Evolutionary conservation across 2,329 filamentous ascomycete genomes (phyloP).

Genomic region (Metarhizium rileyi): DNA sequence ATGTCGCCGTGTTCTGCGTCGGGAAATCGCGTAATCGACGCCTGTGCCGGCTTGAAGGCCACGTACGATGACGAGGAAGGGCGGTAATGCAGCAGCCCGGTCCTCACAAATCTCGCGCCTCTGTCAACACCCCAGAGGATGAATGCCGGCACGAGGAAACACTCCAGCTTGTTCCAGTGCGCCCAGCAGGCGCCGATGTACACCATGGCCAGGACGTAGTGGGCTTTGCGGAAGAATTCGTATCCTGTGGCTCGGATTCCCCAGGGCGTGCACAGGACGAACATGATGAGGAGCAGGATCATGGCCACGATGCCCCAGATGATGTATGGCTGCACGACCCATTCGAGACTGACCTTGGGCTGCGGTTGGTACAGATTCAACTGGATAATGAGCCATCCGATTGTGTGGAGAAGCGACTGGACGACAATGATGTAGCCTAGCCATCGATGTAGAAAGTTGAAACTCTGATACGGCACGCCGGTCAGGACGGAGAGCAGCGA

Average conservation of each 20-base stretch:
- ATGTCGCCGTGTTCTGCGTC: constrained; percentile 50
- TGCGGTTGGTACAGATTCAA: constrained; percentile 61
- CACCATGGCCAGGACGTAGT: constrained; percentile 63
- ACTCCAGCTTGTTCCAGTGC: constrained; percentile 60
- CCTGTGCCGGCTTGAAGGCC: constrained; percentile 45
- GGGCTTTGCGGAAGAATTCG: constrained; percentile 66
- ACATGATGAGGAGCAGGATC: constrained; percentile 50
- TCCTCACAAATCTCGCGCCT: constrained; percentile 45
- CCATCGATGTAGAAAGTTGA: constrained; percentile 73
- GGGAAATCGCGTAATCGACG: constrained; percentile 36
- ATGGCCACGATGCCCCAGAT: constrained; percentile 66
- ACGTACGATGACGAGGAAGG: constrained; percentile 29
- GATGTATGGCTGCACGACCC: constrained; percentile 57
- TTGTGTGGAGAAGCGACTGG: constrained; percentile 59
- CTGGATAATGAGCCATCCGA: constrained; percentile 62
- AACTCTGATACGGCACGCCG: constrained; percentile 65
- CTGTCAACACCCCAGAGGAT: constrained; percentile 58
- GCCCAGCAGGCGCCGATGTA: constrained; percentile 70
- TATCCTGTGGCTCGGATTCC: constrained; percentile 61
- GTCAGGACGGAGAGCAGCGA: constrained; percentile 61
- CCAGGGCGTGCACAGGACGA: constrained; percentile 44
- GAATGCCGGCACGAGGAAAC: constrained; percentile 58
- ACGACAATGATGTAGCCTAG: constrained; percentile 62
- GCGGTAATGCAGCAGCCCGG: constrained; percentile 50
- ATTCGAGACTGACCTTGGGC: constrained; percentile 44